phyloP scores from a whole-genome alignment of 139 green algal species.

The Auxenochlorella protothecoides region DNA sequence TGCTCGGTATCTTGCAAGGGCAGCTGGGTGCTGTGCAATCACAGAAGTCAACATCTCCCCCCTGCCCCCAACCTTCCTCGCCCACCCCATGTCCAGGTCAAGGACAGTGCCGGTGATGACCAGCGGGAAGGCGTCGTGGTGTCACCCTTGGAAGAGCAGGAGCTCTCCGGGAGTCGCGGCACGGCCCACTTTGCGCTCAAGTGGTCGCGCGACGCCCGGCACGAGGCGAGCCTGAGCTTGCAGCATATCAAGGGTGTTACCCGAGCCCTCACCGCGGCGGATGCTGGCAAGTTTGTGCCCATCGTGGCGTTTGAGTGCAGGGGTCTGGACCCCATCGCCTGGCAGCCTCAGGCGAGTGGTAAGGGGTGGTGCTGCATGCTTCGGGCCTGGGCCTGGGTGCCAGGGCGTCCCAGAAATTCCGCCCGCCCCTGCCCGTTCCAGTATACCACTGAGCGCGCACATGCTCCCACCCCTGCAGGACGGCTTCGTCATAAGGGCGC shows the following conservation, averaged over 20 bases:
- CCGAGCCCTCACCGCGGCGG: slow-evolving; percentile 30
- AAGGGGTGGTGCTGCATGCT: slow-evolving; percentile 14
- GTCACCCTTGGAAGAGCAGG: slow-evolving; percentile 28
- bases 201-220: slow-evolving; percentile 30
- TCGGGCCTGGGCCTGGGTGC: neutral
- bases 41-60: no score
- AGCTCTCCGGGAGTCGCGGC: slow-evolving; percentile 51
- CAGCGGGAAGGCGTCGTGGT: slow-evolving; percentile 40
- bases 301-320: slow-evolving; percentile 74
- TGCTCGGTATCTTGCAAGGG: no score
- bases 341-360: slow-evolving; percentile 17
- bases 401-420: no score
- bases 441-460: no score
- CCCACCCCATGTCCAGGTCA: slow-evolving; percentile 29
- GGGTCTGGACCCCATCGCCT: slow-evolving; percentile 57
- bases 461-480: slow-evolving; percentile 10
- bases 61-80: no score
- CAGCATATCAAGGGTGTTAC: slow-evolving; percentile 53
- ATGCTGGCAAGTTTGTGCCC: slow-evolving; percentile 52
- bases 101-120: slow-evolving; percentile 48
- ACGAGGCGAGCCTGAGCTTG: slow-evolving; percentile 44
- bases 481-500: slow-evolving; percentile 26
- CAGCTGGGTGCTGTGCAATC: no score
- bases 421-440: no score
- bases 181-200: slow-evolving; percentile 64